Conservation (phyloP, 768 basidiomycete genomes). For the Auriscalpium microsporum region DNA sequence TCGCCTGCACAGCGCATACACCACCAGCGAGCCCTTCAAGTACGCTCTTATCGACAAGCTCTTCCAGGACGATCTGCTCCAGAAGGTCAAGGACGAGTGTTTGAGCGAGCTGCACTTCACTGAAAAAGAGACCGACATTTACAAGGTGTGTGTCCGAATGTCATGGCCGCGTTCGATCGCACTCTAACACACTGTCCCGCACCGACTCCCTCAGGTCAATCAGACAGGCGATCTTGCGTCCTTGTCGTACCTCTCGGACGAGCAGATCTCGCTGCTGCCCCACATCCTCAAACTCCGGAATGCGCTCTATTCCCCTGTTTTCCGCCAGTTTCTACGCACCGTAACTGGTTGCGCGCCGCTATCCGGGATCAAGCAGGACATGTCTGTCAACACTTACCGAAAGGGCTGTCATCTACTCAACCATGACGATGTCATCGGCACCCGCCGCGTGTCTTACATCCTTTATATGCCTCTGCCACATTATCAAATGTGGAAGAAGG, state of each 20-base stretch:
- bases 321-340: constrained; percentile 72
- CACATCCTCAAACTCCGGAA: constrained; percentile 76
- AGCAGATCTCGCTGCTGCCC: constrained; percentile 73
- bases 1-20: constrained; percentile 48
- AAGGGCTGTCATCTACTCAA: constrained; percentile 91
- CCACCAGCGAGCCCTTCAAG: constrained; percentile 62
- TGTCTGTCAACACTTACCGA: constrained; percentile 88
- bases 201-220: constrained; percentile 58
- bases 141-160: constrained; percentile 53
- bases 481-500: constrained; percentile 70
- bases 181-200: not conserved
- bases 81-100: constrained; percentile 79
- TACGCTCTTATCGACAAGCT: constrained; percentile 74
- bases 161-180: no score
- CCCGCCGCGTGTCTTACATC: constrained; percentile 91
- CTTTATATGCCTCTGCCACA: constrained; percentile 86
- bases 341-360: constrained; percentile 92
- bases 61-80: constrained; percentile 76
- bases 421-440: constrained; percentile 97
- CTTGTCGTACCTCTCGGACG: constrained; percentile 72
- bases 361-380: constrained; percentile 88
- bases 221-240: constrained; percentile 97
- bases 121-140: constrained; percentile 97
- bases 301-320: constrained; percentile 79
- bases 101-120: constrained; percentile 70